Base-by-base conservation (phyloP, 2,329 filamentous ascomycete species). In the Colletotrichum tanaceti region DNA sequence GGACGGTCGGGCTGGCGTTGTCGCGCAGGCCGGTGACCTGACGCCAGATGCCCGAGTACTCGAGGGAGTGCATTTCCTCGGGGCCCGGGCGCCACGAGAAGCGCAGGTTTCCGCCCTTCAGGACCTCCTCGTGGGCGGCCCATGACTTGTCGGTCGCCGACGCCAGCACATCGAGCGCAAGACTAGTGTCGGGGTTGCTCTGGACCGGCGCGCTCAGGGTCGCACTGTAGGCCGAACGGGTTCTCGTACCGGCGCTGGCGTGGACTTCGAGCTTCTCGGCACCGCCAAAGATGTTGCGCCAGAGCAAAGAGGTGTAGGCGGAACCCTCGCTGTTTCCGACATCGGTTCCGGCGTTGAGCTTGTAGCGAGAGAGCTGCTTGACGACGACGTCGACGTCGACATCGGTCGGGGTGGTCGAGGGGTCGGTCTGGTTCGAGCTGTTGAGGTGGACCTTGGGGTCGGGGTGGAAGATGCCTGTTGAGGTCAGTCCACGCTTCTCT, bases 301-400 rank as follows among this genome's bases (percentile, higher is more conserved):
- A 90, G 59, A 95, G 86, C 52, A 94, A 86, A 73, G 96, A 95
- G 72, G 93, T 91, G 77, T 97, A 98, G 4, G 94, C 95, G 9
- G 94, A 97, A 43, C 95, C 96, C 80, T 99, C 96, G 24, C 93
- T 90, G 76, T 97, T 97, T 71, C 96, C 96, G 53, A 97, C 86
- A 77, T 98, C 95, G 10, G 96, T 98, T 68, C 96, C 96, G 0
- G 94, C 97, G 83, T 97, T 97, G 75, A 98, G 87, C 68, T 94
- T 89, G 75, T 98, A 89, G 46, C 92, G 90, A 39, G 93, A 91
- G 72, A 93, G 90, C 80, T 99, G 95, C 61, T 89, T 89, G 65
- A 98, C 86, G 74, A 91, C 92, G 61, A 98, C 87, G 72, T 95
- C 91, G 73, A 98, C 79, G 76, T 97, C 93, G 62, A 98, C 80